phyloP scores from a whole-genome alignment of 1,139 yeast species.

The Yamadazyma conglobata region DNA sequence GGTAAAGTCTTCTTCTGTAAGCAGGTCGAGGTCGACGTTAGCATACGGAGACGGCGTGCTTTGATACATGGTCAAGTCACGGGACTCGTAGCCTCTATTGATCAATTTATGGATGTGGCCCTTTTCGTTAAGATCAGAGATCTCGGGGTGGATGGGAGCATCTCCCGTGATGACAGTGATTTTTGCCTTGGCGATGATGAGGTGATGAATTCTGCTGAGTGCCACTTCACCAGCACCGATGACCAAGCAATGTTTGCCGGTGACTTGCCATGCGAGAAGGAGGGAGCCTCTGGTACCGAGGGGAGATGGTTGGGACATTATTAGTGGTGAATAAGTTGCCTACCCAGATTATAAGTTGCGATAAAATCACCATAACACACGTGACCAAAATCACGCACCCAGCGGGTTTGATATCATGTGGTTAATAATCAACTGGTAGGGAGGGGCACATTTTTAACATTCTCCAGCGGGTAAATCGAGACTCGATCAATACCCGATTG shows the following conservation, averaged over 20 bases:
- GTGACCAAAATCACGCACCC: too few relatives aligned
- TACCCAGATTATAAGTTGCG: not conserved
- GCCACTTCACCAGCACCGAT: constrained; percentile 88
- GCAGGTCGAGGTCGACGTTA: constrained; percentile 16
- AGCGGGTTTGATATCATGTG: too few relatives aligned
- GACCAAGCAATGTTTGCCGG: constrained; percentile 61
- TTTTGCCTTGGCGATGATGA: constrained; percentile 65
- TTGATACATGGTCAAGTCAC: constrained; percentile 48
- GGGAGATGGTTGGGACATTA: too few relatives aligned
- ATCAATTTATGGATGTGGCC: constrained; percentile 44
- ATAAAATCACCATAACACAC: not conserved
- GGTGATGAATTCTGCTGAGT: constrained; percentile 61
- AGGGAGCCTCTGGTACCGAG: constrained; percentile 23
- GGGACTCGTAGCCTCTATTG: constrained; percentile 37
- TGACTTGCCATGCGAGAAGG: constrained; percentile 71
- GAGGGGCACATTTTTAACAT: too few relatives aligned
- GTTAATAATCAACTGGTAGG: too few relatives aligned
- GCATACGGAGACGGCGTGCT: not conserved
- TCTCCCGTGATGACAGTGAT: constrained; percentile 64
- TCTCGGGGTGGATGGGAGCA: constrained; percentile 40
- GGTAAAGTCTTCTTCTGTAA: constrained; percentile 26
- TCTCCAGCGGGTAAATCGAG: too few relatives aligned
- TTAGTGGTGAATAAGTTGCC: too few relatives aligned
- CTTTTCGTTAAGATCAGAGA: constrained; percentile 30
- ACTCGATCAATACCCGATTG: too few relatives aligned